Percentiles rank a stretch among this genome's conserved stretches.
Evolutionary conservation across 129 eudicot species (phyloP).

Genomic region (Logfia minima): DNA sequence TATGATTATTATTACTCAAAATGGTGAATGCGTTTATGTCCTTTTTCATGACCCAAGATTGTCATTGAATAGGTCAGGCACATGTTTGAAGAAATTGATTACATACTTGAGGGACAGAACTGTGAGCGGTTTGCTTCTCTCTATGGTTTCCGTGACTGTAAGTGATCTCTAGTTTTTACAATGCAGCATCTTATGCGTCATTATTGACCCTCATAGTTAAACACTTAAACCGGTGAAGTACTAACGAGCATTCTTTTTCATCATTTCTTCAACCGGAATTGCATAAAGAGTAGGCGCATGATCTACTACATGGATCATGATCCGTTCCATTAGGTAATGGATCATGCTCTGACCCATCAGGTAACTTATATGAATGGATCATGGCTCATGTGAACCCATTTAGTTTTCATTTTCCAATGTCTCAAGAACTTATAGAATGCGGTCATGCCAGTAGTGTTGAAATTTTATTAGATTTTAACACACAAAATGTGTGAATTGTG

Average conservation of each 20-base stretch:
- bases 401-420: no score
- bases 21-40: not conserved
- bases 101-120: conserved; percentile 90
- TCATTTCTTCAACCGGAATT: not conserved
- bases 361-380: no score
- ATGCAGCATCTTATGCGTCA: conserved; percentile 3
- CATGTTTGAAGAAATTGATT: conserved; percentile 98
- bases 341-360: no score
- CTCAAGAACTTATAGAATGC: no score
- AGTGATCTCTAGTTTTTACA: conserved; percentile 34
- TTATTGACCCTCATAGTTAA: conserved; percentile 2
- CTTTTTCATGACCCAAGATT: conserved; percentile 33
- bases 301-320: no score
- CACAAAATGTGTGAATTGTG: no score
- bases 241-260: no score
- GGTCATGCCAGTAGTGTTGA: no score
- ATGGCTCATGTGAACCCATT: no score
- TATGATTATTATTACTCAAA: not conserved
- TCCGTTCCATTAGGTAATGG: no score
- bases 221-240: not conserved
- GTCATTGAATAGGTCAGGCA: conserved; percentile 84
- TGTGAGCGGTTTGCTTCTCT: conserved; percentile 89
- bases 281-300: not conserved
- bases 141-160: conserved; percentile 59
- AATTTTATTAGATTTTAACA: no score